These are phyloP conservation scores for Penicillium sclerotiorum DNA, from an alignment of 2,329 filamentous ascomycete genomes.

Conservation along the genomic window DNA sequence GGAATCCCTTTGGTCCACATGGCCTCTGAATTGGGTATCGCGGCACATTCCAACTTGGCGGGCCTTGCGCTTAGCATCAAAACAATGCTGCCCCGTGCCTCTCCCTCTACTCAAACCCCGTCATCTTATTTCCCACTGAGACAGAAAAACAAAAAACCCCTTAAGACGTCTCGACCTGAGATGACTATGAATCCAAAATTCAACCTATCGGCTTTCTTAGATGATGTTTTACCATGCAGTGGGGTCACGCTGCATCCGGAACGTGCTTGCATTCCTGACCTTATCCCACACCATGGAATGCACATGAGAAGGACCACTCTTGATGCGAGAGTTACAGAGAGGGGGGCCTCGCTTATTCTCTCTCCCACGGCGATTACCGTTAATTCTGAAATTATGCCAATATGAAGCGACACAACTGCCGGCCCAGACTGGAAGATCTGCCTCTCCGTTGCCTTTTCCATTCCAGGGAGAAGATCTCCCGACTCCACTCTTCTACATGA, in stretches of 20 bases:
- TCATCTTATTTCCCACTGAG: constrained; percentile 1
- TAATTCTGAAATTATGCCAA: neutral
- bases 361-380: neutral
- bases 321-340: constrained; percentile 18
- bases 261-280: constrained; percentile 12
- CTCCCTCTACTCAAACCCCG: neutral
- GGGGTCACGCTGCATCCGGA: constrained; percentile 17
- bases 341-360: neutral
- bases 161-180: too few species aligned
- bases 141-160: too few species aligned
- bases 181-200: neutral
- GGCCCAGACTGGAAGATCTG: neutral
- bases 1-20: constrained; percentile 7
- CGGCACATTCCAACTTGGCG: constrained; percentile 4
- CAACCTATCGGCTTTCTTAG: neutral
- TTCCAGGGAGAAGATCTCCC: constrained; percentile 5
- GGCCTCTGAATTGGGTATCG: neutral
- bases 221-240: too few species aligned
- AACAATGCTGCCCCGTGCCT: constrained; percentile 10
- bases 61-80: constrained; percentile 9
- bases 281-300: constrained; percentile 12
- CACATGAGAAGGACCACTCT: constrained; percentile 12
- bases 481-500: neutral
- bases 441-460: constrained; percentile 14
- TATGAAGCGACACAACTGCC: neutral